Evolutionary conservation across 208 protist genomes (phyloP).

Genomic region (Crithidia sp.): DNA sequence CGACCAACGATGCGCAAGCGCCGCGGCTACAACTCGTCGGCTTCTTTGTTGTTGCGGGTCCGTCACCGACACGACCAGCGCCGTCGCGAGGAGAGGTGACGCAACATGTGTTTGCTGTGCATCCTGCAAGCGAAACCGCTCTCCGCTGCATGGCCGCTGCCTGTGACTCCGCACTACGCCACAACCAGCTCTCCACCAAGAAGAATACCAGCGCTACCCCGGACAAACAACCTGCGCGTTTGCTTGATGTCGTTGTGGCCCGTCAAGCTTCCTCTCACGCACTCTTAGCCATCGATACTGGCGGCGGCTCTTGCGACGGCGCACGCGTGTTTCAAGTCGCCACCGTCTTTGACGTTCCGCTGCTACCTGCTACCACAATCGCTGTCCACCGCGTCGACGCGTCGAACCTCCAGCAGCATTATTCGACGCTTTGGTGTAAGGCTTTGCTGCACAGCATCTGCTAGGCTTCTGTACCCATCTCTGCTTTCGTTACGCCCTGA

Average conservation of each 20-base stretch:
- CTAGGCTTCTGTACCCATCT: not conserved
- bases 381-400: not conserved
- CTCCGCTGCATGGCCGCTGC: not conserved
- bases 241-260: not conserved
- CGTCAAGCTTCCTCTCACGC: not conserved
- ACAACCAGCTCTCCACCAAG: too few species aligned
- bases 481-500: not conserved
- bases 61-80: not conserved
- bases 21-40: constrained; percentile 10
- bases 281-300: not conserved
- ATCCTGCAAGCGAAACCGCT: not conserved
- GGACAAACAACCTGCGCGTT: not conserved
- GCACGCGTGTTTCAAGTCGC: not conserved
- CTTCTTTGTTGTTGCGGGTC: constrained; percentile 6
- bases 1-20: not conserved
- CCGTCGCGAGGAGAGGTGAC: not conserved
- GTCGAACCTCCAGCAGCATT: not conserved
- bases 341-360: not conserved
- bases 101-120: not conserved
- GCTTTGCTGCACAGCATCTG: not conserved
- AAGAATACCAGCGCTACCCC: too few species aligned
- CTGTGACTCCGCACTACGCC: too few species aligned
- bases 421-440: not conserved
- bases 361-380: not conserved
- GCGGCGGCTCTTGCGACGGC: not conserved